Evolutionary conservation across 148 eudicot species (phyloP), one percentile per base, ranked within the genome.

Genomic region (Silene conica): DNA sequence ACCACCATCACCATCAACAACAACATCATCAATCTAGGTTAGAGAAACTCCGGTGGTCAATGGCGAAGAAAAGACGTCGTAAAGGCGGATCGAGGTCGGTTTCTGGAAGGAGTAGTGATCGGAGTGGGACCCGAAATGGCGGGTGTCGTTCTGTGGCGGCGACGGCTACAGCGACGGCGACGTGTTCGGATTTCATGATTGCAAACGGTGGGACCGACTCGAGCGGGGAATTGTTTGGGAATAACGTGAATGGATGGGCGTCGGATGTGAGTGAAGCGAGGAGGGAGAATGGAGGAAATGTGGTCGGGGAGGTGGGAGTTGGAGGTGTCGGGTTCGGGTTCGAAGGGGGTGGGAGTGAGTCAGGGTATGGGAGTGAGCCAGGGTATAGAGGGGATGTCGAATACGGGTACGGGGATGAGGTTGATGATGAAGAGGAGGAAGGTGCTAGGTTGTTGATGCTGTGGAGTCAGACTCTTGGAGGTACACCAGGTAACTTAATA

Each of bases 351-450:
- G 90, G 87, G 78, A 84, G 75, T 57, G 97, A 92, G 38, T 88
- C 97, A 0, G 97, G 95, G 46, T 92, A 92, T 69, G 96, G 96
- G 52, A 92, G 97, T 66, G 96, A 89, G 52, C 95, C 92, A 0
- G 96, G 97, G 14, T 92, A 92, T 76, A 78, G 97, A 15, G 97
- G 97, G 1, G 95, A 92, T 86, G 97, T 85, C 0, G 96, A 89
- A 75, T 87, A 84, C 48, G 97, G 91, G 19, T 86, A 92, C 76
- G 96, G 88, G 15, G 96, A 88, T 83, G 96, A 88, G 78, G 6
- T 86, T 23, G 97, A 90, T 78, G 97, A 92, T 81, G 97, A 92
- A 56, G 97, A 92, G 7, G 96, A 90, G 16, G 72, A 69, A 16
- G 95, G 89, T 83, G 80, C 79, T 8, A 54, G 89, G 72, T 72